These are phyloP conservation scores for Lonicera japonica DNA, from an alignment of 129 eudicot genomes.

Conservation along the genomic window DNA sequence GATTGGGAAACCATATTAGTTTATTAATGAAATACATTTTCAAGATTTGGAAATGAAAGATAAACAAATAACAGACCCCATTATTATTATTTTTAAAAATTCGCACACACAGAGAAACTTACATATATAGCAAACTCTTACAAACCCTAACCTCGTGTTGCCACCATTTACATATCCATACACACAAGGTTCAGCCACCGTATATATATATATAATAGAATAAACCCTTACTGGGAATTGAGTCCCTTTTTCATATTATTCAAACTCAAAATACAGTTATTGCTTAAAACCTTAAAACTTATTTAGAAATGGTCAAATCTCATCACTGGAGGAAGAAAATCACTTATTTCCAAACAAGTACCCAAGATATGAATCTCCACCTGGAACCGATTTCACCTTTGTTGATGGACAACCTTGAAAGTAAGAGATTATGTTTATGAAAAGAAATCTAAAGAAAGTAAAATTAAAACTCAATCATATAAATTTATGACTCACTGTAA, in stretches of 20 bases:
- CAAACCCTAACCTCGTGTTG: slow-evolving; percentile 5
- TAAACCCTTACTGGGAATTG: neutral
- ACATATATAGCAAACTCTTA: slow-evolving; percentile 3
- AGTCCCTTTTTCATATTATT: neutral
- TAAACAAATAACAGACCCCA: neutral
- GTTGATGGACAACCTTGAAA: slow-evolving; percentile 61
- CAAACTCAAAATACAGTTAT: neutral
- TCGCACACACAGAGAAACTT: neutral
- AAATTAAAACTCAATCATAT: neutral
- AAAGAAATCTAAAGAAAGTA: neutral
- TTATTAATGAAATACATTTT: neutral
- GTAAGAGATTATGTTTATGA: neutral
- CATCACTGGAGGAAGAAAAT: neutral
- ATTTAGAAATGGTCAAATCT: neutral
- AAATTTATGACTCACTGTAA: slow-evolving; percentile 26
- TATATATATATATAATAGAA: neutral
- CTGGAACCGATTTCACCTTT: slow-evolving; percentile 57
- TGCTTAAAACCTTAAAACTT: neutral
- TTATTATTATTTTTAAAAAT: neutral
- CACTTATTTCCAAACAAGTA: slow-evolving; percentile 67
- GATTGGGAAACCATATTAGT: neutral
- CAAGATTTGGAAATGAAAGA: neutral
- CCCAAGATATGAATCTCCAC: slow-evolving; percentile 62
- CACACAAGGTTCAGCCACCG: neutral
- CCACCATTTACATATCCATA: neutral